Evolutionary conservation across 208 protist genomes (phyloP).

Genomic region (Leishmania major): DNA sequence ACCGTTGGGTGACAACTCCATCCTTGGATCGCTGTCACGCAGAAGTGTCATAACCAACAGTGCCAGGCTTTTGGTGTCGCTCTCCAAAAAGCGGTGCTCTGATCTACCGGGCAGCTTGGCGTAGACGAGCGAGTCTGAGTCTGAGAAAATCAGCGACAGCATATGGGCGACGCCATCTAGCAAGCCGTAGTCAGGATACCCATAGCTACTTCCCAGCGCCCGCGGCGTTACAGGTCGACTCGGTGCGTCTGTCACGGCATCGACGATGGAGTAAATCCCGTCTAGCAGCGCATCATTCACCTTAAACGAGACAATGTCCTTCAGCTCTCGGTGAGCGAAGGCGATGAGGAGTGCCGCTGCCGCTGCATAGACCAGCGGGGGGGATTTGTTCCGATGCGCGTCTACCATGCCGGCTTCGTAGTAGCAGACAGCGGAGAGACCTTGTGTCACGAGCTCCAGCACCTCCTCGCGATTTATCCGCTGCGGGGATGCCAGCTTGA

Average conservation of each 20-base stretch:
- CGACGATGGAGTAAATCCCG: conserved; percentile 51
- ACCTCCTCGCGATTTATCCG: conserved; percentile 76
- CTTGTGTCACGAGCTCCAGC: conserved; percentile 59
- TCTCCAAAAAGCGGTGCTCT: conserved; percentile 54
- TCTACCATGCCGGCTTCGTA: conserved; percentile 38
- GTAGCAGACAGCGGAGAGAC: conserved; percentile 65
- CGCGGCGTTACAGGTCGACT: conserved; percentile 51
- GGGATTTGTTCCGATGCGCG: conserved; percentile 26
- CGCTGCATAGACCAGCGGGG: conserved; percentile 67
- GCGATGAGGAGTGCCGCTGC: conserved; percentile 76
- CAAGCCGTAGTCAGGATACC: conserved; percentile 88
- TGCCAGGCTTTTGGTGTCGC: conserved; percentile 54
- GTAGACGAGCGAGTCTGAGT: conserved; percentile 73
- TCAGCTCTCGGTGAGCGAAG: conserved; percentile 83
- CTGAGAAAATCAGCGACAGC: conserved; percentile 83
- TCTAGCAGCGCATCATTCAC: conserved; percentile 50
- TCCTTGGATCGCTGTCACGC: conserved; percentile 70
- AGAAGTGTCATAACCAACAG: conserved; percentile 63
- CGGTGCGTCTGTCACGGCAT: conserved; percentile 32
- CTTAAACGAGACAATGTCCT: conserved; percentile 77
- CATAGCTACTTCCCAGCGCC: conserved; percentile 84
- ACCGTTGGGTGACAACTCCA: conserved; percentile 81
- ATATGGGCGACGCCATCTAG: conserved; percentile 90
- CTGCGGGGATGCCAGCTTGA: conserved; percentile 85
- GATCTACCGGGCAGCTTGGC: conserved; percentile 22